Conservation (phyloP, 2,329 filamentous ascomycete species). For the Xylariaceae sp. region DNA sequence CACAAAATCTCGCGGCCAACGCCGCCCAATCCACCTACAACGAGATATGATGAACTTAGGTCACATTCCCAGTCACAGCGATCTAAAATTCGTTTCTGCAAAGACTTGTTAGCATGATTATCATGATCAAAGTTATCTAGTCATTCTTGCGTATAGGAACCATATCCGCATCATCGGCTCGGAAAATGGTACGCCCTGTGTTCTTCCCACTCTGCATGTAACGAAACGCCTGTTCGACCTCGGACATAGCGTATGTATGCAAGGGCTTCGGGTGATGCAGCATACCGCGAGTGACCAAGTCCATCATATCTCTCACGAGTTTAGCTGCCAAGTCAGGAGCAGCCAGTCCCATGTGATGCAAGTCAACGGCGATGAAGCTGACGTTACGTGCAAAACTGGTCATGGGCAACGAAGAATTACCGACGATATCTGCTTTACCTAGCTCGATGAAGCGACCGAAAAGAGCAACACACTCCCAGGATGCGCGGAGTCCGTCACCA, state of each 20-base stretch:
- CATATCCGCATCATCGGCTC: not conserved
- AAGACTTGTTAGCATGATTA: not conserved
- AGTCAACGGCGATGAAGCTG: constrained; percentile 7
- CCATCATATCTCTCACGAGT: not conserved
- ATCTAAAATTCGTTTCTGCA: not conserved
- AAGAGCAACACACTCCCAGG: constrained; percentile 39
- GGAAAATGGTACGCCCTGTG: constrained; percentile 9
- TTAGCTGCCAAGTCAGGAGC: not conserved
- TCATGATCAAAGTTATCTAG: no score
- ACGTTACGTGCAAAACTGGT: constrained; percentile 2
- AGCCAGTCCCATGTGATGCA: constrained; percentile 3
- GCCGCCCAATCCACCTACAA: constrained; percentile 15
- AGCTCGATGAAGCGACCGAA: constrained; percentile 35
- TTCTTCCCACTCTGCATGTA: constrained; percentile 13
- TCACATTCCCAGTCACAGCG: constrained; percentile 8
- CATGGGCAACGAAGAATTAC: constrained; percentile 10
- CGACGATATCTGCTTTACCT: constrained; percentile 9
- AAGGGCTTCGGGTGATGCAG: constrained; percentile 2
- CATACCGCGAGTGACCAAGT: not conserved
- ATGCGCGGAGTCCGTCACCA: constrained; percentile 34
- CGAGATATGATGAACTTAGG: constrained; percentile 8
- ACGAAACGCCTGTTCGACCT: constrained; percentile 13
- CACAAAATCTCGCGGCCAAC: constrained; percentile 16
- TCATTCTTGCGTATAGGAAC: constrained; percentile 7
- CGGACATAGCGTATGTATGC: not conserved